Conservation (phyloP, 2,329 filamentous ascomycete genomes). For the Epichloe typhina region DNA sequence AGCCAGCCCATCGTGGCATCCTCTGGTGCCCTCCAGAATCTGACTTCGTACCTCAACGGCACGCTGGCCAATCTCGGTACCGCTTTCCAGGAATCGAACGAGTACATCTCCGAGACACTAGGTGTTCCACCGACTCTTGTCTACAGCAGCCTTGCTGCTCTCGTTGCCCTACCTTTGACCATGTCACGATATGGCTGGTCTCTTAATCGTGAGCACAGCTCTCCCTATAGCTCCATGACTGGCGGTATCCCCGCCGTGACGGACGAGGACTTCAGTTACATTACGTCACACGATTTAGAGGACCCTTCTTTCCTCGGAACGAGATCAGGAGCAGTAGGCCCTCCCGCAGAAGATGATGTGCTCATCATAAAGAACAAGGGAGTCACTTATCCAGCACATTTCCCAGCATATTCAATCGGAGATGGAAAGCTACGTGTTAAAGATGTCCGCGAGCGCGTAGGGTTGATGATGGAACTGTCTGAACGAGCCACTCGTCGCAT, state of each 20-base stretch:
- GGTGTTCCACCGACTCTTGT: constrained; percentile 35
- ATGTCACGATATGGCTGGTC: constrained; percentile 45
- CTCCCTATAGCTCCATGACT: constrained; percentile 36
- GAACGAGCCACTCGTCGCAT: constrained; percentile 38
- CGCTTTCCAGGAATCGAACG: constrained; percentile 33
- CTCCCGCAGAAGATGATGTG: constrained; percentile 48
- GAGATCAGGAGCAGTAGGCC: neutral
- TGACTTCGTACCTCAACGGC: constrained; percentile 43
- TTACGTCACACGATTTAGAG: constrained; percentile 62
- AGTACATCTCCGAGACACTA: constrained; percentile 36
- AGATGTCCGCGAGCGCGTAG: constrained; percentile 55
- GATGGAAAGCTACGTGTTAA: constrained; percentile 56
- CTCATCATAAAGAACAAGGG: constrained; percentile 57
- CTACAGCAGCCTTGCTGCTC: constrained; percentile 37
- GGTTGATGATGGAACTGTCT: constrained; percentile 50
- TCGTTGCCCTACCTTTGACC: constrained; percentile 35
- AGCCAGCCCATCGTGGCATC: constrained; percentile 44
- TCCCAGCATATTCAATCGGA: constrained; percentile 62
- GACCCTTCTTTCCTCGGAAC: constrained; percentile 18
- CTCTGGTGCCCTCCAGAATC: constrained; percentile 49
- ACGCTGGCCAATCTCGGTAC: constrained; percentile 35
- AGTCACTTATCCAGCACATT: constrained; percentile 54
- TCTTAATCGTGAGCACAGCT: constrained; percentile 31
- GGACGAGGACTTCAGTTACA: constrained; percentile 70
- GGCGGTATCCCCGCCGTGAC: constrained; percentile 48